Base-by-base conservation (phyloP, 1,139 yeast genomes). In the Saccharomyces hybrid region DNA sequence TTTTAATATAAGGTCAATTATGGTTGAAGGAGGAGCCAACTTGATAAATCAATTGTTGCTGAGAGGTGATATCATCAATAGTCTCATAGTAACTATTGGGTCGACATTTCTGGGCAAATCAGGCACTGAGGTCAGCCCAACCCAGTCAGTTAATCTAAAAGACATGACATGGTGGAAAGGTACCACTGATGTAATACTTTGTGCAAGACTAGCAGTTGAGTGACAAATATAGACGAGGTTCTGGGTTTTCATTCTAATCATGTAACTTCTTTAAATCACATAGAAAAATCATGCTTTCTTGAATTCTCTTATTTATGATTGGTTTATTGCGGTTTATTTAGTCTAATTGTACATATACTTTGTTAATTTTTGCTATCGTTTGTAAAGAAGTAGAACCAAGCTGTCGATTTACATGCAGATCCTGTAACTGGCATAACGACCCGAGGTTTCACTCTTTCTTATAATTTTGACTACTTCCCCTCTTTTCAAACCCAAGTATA, bases 351-450 rank as follows among this genome's bases (percentile, higher is more conserved):
- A 23, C 42, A 23, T 50, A 26, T 42, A 44, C 30, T 20, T 42
- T 48, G 27, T 52, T 47, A 44, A 20, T 20, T 20, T 44, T 47
- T 28, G 31, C 6, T 42, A 28, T 56, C 48, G 48, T 56, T 16
- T 53, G 20, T 20, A 38, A 13, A 14, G 32, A 27, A 14, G 32
- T 11, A 5, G 5, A 32, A 30, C 25, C 16, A 16, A 34, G 2
- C 20, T 16, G 48, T 23, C 49, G 32, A 32, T 49, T 71, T 77
- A 90, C 76, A 91, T 80, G 76, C 99, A 93, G 66, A 95, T 90
- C 78, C 99, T 87, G 79, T 93, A 93, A 71, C 97, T 89, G 63
- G 99, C 99, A 70, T 93, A 93, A 71, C 99, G 86, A 63, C 99
- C 99, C 61, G 96, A 85, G 49, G 99, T 93, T 74, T 93, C 99